Conservation (phyloP, 257 asterid species). For the Solanum clarkiae region DNA sequence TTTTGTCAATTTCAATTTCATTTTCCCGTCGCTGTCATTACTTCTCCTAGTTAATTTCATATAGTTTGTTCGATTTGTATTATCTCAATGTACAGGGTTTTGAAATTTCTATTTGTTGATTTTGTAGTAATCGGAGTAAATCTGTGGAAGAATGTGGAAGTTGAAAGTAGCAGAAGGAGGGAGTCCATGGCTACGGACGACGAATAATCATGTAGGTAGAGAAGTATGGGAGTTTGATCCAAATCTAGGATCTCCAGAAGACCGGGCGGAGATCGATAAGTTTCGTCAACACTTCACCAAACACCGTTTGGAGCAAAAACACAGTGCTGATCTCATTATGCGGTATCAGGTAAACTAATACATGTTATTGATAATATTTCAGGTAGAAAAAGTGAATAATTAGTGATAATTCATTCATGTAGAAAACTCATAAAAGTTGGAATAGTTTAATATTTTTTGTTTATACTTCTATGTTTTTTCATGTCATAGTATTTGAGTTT, state of each 20-base stretch:
- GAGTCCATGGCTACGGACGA: constrained; percentile 75
- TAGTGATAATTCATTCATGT: background rate
- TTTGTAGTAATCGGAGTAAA: background rate
- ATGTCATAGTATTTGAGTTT: background rate
- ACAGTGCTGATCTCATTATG: constrained; percentile 86
- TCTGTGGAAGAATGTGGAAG: constrained; percentile 65
- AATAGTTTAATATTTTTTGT: background rate
- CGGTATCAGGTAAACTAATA: constrained; percentile 56
- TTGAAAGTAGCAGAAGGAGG: constrained; percentile 74
- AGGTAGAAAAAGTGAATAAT: background rate
- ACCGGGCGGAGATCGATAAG: constrained; percentile 65
- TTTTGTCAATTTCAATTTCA: background rate
- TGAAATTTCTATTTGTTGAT: background rate
- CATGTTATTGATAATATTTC: background rate
- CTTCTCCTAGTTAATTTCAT: background rate
- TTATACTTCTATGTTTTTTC: background rate
- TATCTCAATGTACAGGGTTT: background rate
- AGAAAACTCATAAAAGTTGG: background rate
- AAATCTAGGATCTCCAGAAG: constrained; percentile 52
- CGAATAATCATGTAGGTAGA: constrained; percentile 68
- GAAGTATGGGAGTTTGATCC: constrained; percentile 83
- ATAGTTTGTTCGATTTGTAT: background rate
- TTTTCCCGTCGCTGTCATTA: background rate
- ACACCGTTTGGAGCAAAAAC: constrained; percentile 62
- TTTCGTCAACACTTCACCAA: constrained; percentile 39